Evolutionary conservation across 805 yeast genomes (phyloP), one percentile per base, ranked within the genome.

Genomic region (Cephaloascus fragrans): DNA sequence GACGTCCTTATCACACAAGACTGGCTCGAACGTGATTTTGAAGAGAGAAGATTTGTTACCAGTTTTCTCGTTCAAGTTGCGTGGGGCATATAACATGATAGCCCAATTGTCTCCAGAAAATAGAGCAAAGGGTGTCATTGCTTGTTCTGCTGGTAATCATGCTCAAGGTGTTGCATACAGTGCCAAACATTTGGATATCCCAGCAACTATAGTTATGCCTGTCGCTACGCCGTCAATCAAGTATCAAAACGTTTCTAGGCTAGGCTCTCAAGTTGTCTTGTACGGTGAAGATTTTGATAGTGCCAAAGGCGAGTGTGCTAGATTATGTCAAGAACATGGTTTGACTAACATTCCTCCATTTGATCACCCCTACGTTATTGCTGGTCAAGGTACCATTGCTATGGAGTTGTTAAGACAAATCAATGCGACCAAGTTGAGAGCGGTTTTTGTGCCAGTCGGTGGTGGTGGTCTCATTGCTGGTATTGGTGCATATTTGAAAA

Each of bases 81-180:
- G 99, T 57, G 99, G 99, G 42, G 99, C 98, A 15, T 87, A 89
- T 62, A 93, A 93, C 59, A 88, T 87, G 95, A 83, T 93, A 50
- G 94, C 97, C 28, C 85, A 90, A 51, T 62, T 93, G 37, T 77
- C 79, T 39, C 62, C 74, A n/a, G 53, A 68, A 14, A 67, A 80
- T 49, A 72, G 80, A 46, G 50, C 86, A 57, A 69, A 73, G 37
- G 99, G 99, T 50, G 97, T 93, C 40, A 83, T 94, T 55, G 97
- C 97, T 0, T 93, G 97, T 53, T 87, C 97, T 23, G 99, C 99
- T 3, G 99, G 99, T 28, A 93, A 93, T 60, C 99, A 93, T 52
- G 99, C 99, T 1, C 99, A 93, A 57, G 99, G 99, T 48, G 97
- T 93, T 12, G 98, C 98, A 0, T 90, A 62, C 56, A 83, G 95